Base-by-base conservation (phyloP, 139 green algal species). In the Marvania coccoides region DNA sequence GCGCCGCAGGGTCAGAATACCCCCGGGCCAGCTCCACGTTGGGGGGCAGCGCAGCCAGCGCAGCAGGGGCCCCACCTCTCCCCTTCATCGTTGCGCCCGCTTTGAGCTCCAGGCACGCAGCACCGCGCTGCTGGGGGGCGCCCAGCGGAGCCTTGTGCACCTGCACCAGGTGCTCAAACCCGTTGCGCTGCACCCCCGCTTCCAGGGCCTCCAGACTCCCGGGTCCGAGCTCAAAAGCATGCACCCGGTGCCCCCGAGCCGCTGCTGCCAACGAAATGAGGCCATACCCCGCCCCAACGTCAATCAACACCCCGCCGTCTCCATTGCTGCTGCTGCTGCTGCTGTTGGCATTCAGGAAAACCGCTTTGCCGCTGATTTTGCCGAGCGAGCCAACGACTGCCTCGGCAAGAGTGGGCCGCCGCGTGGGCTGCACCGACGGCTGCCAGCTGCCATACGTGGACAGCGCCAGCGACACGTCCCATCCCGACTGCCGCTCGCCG, bases 261-360 rank as follows among this genome's bases (percentile, higher is more conserved):
- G 89, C 89, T 9, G 88, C 89, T 6, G 86, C 87, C 45, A 95
- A 65, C 7, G 78, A 83, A 58, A 91, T 84, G 39, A 90, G 78
- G 45, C 89, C 89, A 45, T 76, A 73, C 4, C 88, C 89, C 12
- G 89, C 86, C 0, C 86, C 87, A 13, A 95, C 71, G 61, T 95
- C 89, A 36, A 94, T 56, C 19, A 94, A 62, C 29, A 83, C 59
- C 15, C 69, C 29, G 26, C n/a, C 24, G 3, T 37, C 30, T 19
- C 57, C 51, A 14, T 51, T 13, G 45, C 67, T 48, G 55, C 53
- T 5, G 39, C 36, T 56, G 14, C 53, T 33, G 4, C 35, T 19
- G 8, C 24, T 5, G 4, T 9, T 4, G 67, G 28, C 46, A 76
- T 60, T 64, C n/a, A 73, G 28, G 3, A 74, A 62, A 26, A 66